Conservation (phyloP, 2,329 filamentous ascomycete species). For the Calonectria pseudoreteaudii region DNA sequence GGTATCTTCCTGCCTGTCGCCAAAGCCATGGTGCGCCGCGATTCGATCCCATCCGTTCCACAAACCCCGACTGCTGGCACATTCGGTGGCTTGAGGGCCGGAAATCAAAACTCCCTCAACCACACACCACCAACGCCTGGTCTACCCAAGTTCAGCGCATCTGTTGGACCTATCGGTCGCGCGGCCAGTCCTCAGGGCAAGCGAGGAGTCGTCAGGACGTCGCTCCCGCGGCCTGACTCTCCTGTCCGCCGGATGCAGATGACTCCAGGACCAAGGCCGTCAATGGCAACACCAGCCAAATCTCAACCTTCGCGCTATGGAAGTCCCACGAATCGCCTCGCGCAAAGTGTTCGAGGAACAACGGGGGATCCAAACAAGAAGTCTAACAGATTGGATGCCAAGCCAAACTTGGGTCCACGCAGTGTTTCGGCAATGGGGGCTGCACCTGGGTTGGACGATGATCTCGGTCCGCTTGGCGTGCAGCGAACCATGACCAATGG, state of each 20-base stretch:
- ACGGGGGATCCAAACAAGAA: conserved; percentile 72
- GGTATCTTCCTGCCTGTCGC: conserved; percentile 93
- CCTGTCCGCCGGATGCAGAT: conserved; percentile 78
- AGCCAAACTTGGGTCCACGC: conserved; percentile 65
- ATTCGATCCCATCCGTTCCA: conserved; percentile 68
- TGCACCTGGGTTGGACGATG: conserved; percentile 66
- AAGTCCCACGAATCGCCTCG: conserved; percentile 68
- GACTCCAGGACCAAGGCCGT: conserved; percentile 69
- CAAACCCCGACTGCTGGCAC: conserved; percentile 77
- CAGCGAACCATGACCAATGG: conserved; percentile 66
- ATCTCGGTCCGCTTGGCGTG: conserved; percentile 64
- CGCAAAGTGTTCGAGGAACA: conserved; percentile 72
- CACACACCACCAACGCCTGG: conserved; percentile 74
- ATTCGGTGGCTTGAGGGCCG: conserved; percentile 64
- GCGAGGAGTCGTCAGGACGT: conserved; percentile 72
- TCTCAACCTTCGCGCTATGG: conserved; percentile 47
- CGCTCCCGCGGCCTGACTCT: conserved; percentile 89
- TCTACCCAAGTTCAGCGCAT: conserved; percentile 87
- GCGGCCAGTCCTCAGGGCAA: conserved; percentile 79
- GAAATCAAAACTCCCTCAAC: conserved; percentile 68
- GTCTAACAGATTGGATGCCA: conserved; percentile 59
- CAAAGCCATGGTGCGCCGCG: conserved; percentile 80
- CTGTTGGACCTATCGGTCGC: conserved; percentile 77
- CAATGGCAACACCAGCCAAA: conserved; percentile 63
- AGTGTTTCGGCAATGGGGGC: conserved; percentile 71